Percentiles rank a stretch among this genome's conserved stretches.
These are phyloP conservation scores for Fusarium brevicatenulatum DNA, from an alignment of 2,329 filamentous ascomycete genomes.

Conservation along the genomic window DNA sequence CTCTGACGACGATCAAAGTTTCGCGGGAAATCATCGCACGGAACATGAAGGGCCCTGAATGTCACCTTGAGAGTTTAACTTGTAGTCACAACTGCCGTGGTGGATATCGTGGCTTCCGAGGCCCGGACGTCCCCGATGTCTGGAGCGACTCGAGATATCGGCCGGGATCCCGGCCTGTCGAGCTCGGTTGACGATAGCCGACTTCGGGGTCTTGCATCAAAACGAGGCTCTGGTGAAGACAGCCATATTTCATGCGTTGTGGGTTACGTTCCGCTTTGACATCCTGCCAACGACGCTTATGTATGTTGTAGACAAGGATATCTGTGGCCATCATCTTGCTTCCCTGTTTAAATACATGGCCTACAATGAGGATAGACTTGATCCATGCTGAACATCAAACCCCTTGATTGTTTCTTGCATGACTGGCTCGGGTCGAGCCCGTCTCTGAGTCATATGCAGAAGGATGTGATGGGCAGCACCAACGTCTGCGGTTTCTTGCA, in stretches of 20 bases:
- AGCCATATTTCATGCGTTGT: neutral
- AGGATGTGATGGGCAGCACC: neutral
- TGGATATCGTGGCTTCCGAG: neutral
- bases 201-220: neutral
- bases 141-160: neutral
- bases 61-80: neutral
- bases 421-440: neutral
- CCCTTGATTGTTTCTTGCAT: neutral
- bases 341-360: neutral
- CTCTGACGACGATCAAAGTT: neutral
- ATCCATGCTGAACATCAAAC: neutral
- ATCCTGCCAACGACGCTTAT: neutral
- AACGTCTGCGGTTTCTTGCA: neutral
- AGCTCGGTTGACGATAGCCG: neutral
- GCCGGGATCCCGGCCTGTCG: neutral
- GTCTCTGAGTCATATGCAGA: neutral
- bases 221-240: neutral
- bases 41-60: neutral
- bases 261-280: neutral
- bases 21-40: neutral
- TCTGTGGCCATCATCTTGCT: neutral
- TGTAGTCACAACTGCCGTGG: neutral
- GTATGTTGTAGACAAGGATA: neutral
- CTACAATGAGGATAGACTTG: neutral
- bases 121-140: neutral